These are phyloP conservation scores for Pseudisothecium myosuroides DNA, from an alignment of 225 moss, liverwort and hornwort species.

Conservation along the genomic window DNA sequence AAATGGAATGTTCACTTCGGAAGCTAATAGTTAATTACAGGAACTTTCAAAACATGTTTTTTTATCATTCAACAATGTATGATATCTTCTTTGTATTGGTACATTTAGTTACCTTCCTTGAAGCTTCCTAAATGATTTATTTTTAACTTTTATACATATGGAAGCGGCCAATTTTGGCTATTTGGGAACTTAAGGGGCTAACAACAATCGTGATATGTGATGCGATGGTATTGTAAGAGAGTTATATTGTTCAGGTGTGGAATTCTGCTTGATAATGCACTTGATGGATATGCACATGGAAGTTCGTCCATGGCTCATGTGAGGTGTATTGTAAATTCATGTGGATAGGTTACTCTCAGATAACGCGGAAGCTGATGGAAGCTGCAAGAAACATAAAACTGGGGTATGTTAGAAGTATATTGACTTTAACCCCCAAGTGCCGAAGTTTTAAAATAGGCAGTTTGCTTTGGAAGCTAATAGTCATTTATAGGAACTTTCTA, in stretches of 20 bases:
- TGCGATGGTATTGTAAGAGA: not conserved
- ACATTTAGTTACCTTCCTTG: not conserved
- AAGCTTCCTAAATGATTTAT: not conserved
- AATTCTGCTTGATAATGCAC: not conserved
- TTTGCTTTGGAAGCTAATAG: not conserved
- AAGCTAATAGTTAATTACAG: not conserved
- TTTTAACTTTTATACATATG: not conserved
- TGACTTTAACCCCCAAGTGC: not conserved
- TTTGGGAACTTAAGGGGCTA: not conserved
- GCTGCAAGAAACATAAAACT: conserved; percentile 64
- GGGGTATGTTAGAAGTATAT: conserved; percentile 43
- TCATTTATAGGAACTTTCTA: not conserved
- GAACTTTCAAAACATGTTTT: not conserved
- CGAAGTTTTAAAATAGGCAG: not conserved
- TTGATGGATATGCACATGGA: not conserved
- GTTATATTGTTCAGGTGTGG: not conserved
- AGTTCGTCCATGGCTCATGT: not conserved
- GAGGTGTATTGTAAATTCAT: not conserved
- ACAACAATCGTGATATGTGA: not conserved
- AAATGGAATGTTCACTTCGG: not conserved
- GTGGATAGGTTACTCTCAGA: conserved; percentile 58
- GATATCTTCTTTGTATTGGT: not conserved
- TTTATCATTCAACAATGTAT: not conserved
- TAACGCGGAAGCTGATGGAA: conserved; percentile 79
- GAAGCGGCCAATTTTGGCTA: not conserved